phyloP scores from a whole-genome alignment of 2,329 filamentous ascomycete species.

The Plectosphaerella plurivora region DNA sequence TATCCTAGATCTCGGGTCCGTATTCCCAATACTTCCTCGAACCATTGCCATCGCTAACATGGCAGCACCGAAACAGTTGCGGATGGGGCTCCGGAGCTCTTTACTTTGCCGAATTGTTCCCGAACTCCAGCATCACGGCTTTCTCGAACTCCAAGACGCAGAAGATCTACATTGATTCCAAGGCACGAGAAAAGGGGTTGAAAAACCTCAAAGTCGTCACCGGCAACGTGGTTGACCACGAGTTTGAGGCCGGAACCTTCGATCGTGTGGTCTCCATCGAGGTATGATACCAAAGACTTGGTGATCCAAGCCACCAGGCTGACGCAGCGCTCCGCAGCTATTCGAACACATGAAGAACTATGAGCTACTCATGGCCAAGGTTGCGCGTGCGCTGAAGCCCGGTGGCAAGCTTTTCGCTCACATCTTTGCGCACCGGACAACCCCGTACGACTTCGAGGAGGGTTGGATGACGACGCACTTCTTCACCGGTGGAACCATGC shows the following conservation, averaged over 20 bases:
- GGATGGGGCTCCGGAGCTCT: slow-evolving; percentile 65
- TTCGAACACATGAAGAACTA: slow-evolving; percentile 80
- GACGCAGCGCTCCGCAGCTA: slow-evolving; percentile 36
- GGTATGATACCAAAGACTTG: slow-evolving; percentile 15
- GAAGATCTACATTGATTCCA: slow-evolving; percentile 60
- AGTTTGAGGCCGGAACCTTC: slow-evolving; percentile 53
- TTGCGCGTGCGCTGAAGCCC: slow-evolving; percentile 53
- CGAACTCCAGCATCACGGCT: slow-evolving; percentile 56
- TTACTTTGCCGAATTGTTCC: slow-evolving; percentile 62
- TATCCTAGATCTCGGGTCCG: slow-evolving; percentile 58
- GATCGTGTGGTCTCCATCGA: slow-evolving; percentile 66
- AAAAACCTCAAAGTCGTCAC: slow-evolving; percentile 61
- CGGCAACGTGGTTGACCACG: slow-evolving; percentile 61
- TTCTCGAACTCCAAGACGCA: slow-evolving; percentile 69
- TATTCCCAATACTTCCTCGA: neutral
- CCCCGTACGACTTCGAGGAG: slow-evolving; percentile 65
- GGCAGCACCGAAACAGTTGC: slow-evolving; percentile 37
- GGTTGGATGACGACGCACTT: slow-evolving; percentile 74
- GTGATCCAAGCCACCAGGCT: neutral
- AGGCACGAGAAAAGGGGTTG: slow-evolving; percentile 51
- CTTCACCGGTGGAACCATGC: slow-evolving; percentile 72
- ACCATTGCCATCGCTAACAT: neutral
- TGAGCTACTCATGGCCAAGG: slow-evolving; percentile 60
- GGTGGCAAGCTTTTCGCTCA: slow-evolving; percentile 66
- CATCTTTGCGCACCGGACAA: slow-evolving; percentile 60